phyloP scores from a whole-genome alignment of 1,284 basidiomycete species.

The Wallemia hederae region DNA sequence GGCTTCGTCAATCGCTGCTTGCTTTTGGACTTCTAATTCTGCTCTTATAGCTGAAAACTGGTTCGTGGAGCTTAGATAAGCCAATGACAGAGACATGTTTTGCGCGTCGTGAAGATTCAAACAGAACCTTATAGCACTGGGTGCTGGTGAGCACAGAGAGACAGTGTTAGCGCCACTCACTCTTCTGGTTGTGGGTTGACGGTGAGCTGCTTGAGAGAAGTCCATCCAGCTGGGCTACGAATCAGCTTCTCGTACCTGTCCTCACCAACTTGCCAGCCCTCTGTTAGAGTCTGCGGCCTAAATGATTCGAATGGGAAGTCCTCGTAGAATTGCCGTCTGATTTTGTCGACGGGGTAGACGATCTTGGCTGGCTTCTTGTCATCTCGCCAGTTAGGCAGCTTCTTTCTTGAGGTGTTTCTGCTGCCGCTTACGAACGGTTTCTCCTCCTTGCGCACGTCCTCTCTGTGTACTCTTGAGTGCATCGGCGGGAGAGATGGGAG shows the following conservation, averaged over 20 bases:
- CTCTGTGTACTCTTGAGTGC: slow-evolving; percentile 11
- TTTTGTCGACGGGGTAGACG: slow-evolving; percentile 52
- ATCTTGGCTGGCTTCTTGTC: slow-evolving; percentile 21
- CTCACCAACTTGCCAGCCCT: slow-evolving; percentile 21
- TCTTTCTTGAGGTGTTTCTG: slow-evolving; percentile 11
- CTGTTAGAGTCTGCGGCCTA: slow-evolving; percentile 45
- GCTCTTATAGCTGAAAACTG: slow-evolving; percentile 66
- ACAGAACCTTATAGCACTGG: slow-evolving; percentile 50
- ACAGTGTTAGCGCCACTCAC: slow-evolving; percentile 23
- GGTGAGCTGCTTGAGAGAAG: neutral
- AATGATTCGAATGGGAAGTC: slow-evolving; percentile 94
- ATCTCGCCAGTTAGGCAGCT: slow-evolving; percentile 3
- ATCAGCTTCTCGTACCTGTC: slow-evolving; percentile 35
- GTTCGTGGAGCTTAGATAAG: slow-evolving; percentile 47
- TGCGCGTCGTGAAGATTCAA: slow-evolving; percentile 44
- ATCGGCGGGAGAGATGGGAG: slow-evolving; percentile 54
- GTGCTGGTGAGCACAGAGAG: neutral
- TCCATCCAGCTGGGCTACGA: slow-evolving; percentile 7
- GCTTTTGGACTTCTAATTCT: slow-evolving; percentile 46
- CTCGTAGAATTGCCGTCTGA: slow-evolving; percentile 69
- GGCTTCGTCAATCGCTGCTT: slow-evolving; percentile 53
- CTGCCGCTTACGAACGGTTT: slow-evolving; percentile 18
- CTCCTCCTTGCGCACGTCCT: slow-evolving; percentile 13
- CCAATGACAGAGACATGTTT: slow-evolving; percentile 35
- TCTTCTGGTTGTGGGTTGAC: slow-evolving; percentile 60